Evolutionary conservation across 1,284 basidiomycete genomes (phyloP), one percentile per base, ranked within the genome.

Genomic region (Phlebopus sp.): DNA sequence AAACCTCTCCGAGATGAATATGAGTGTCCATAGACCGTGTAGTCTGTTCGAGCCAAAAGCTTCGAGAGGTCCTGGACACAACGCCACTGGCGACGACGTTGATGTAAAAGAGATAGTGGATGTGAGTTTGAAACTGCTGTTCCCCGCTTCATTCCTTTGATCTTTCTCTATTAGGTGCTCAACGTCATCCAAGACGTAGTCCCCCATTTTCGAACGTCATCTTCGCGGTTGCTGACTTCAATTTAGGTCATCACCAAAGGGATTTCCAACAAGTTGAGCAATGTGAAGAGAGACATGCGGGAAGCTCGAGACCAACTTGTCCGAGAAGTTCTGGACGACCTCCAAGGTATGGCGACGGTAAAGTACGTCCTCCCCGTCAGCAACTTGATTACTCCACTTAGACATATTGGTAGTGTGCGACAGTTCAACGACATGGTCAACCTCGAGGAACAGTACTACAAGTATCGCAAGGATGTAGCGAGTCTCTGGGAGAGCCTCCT

Each of bases 381-480:
- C 45, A 39, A 21, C 27, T 14, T 9, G 37, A 38, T 42, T 27
- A 37, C 4, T 17, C 27, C 52, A 38, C 49, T 35, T 43, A 44
- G 37, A 13, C 34, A 46, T 13, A 19, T 39, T 49, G 31, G 8
- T 40, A 69, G 78, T 48, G 64, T 71, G 38, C 57, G 50, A 21
- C 69, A 73, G 50, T 73, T 70, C 56, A 72, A 75, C 51, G 51
- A 46, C 31, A 56, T 78, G 8, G 63, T 77, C 25, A 60, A 60
- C 30, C 62, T 77, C 17, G 72, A 77, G 52, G 67, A 70, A 35
- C 65, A 70, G 37, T 76, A 76, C 49, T 66, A 71, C 30, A 64
- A 59, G 29, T 57, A 64, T 37, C 63, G 68, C n/a, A 61, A 63
- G 30, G 51, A 60, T 32, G 51, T 72, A 23, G 57, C 53, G 19